Conservation (phyloP, 2,329 filamentous ascomycete genomes). For the Alternaria consortialis region DNA sequence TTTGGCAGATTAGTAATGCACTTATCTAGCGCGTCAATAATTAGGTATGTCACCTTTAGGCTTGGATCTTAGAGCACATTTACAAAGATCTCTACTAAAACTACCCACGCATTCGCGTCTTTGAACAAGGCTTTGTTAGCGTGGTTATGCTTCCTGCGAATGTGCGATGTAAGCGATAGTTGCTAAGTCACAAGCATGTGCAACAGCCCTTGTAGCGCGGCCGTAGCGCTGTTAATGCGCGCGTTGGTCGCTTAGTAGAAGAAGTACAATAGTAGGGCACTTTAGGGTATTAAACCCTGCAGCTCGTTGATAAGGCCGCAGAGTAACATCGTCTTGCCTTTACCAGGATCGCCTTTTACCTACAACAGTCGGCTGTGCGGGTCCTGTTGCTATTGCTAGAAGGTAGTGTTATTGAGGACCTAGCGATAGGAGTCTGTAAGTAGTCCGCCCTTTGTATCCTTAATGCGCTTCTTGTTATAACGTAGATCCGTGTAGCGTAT, state of each 20-base stretch:
- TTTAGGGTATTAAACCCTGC: conserved; percentile 11
- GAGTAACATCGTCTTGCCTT: too few species aligned
- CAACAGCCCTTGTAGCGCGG: conserved; percentile 57
- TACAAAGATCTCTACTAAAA: conserved; percentile 47
- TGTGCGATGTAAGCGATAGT: background rate
- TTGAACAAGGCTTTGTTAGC: conserved; percentile 11
- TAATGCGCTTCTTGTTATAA: too few species aligned
- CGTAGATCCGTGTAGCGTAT: background rate
- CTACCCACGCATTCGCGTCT: conserved; percentile 20
- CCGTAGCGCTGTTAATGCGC: conserved; percentile 48
- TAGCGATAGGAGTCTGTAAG: conserved; percentile 6
- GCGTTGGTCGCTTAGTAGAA: conserved; percentile 54
- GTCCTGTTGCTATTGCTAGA: conserved; percentile 29
- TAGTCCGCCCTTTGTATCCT: too few species aligned
- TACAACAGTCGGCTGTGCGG: conserved; percentile 41
- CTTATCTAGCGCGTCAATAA: conserved; percentile 28
- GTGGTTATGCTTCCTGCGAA: conserved; percentile 11
- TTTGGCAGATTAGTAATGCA: conserved; percentile 9
- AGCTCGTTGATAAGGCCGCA: conserved; percentile 36
- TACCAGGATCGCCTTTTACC: background rate
- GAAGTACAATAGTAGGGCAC: conserved; percentile 18
- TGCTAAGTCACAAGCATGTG: conserved; percentile 50
- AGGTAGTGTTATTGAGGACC: conserved; percentile 22
- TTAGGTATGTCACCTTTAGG: conserved; percentile 15
- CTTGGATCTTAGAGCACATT: conserved; percentile 52